Evolutionary conservation across 164 flowering plant species (phyloP).

Genomic region (Macadamia integrifolia): DNA sequence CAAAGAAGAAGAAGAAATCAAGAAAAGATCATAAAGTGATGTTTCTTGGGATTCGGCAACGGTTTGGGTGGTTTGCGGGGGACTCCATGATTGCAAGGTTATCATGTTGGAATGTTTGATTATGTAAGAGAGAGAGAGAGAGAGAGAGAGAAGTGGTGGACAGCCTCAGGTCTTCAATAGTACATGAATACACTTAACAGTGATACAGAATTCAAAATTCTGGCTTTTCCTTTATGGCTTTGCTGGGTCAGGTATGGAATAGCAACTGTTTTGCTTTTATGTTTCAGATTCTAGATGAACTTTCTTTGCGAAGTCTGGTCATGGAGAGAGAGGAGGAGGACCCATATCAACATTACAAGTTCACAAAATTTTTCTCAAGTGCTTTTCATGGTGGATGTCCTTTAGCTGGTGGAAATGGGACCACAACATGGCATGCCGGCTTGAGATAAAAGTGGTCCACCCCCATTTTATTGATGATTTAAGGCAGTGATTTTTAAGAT

Average conservation of each 20-base stretch:
- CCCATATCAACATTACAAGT: neutral
- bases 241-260: neutral
- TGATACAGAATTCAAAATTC: conserved; percentile 32
- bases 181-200: no score
- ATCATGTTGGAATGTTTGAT: conserved; percentile 8
- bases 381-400: neutral
- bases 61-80: conserved; percentile 26
- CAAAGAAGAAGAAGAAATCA: conserved; percentile 11
- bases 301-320: conserved; percentile 15
- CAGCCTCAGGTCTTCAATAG: neutral
- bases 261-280: neutral
- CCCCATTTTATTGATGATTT: neutral
- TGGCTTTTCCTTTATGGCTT: conserved; percentile 29
- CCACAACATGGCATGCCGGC: neutral
- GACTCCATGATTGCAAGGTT: conserved; percentile 36
- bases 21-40: conserved; percentile 2
- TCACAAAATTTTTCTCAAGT: neutral
- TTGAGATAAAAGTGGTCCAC: neutral
- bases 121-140: neutral
- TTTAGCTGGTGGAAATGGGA: neutral
- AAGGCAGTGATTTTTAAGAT: neutral
- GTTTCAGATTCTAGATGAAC: conserved; percentile 6
- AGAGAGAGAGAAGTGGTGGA: conserved; percentile 5
- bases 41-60: conserved; percentile 49
- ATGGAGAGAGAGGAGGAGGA: neutral